A percentile compares a stretch with the other conserved stretches of the same genome.
Conservation (phyloP, 305 asterid species). For the Fraxinus baroniana region DNA sequence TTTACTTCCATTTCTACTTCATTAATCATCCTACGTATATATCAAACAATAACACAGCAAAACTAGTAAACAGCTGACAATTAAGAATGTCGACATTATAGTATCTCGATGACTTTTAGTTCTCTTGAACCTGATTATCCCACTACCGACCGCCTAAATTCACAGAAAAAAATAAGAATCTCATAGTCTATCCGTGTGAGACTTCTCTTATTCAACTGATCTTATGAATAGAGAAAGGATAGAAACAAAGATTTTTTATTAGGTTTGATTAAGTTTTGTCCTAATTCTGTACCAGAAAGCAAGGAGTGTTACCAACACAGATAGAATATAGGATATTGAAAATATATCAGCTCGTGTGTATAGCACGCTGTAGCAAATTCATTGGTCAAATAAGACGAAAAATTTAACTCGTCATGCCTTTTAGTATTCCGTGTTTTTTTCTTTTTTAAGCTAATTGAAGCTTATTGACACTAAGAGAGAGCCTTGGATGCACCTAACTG, state of each 20-base stretch:
- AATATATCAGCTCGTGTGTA: not conserved
- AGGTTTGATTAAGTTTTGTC: not conserved
- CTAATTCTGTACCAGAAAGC: not conserved
- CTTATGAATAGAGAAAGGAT: not conserved
- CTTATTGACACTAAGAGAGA: not conserved
- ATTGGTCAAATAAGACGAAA: not conserved
- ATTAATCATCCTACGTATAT: not conserved
- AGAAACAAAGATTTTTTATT: not conserved
- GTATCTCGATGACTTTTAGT: not conserved
- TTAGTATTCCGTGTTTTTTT: too few relatives aligned
- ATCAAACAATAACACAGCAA: not conserved
- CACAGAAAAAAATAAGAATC: not conserved
- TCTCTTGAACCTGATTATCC: not conserved
- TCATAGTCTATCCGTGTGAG: not conserved
- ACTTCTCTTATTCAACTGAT: not conserved
- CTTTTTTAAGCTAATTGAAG: not conserved
- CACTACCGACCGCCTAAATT: not conserved
- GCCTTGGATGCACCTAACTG: not conserved
- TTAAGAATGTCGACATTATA: not conserved
- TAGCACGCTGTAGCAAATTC: not conserved
- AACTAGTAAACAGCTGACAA: not conserved
- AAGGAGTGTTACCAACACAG: not conserved
- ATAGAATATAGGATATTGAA: not conserved
- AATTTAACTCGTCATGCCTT: not conserved
- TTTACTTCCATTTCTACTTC: not conserved